A percentile compares a stretch with the other conserved stretches of the same genome.
Conservation (phyloP, 768 basidiomycete species). For the Mycena maculata region DNA sequence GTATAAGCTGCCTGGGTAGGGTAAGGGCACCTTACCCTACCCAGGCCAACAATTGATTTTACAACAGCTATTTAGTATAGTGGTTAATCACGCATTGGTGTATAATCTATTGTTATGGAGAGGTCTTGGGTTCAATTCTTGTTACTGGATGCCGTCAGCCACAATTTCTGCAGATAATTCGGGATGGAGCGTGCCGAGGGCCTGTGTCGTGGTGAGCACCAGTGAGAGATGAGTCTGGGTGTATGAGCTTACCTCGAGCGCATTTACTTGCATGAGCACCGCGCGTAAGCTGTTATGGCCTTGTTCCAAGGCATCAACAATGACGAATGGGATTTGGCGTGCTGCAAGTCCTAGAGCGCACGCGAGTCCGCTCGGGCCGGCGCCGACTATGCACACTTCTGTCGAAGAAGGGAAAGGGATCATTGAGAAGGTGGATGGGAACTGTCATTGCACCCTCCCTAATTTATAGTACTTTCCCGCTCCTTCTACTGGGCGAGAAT, state of each 20-base stretch:
- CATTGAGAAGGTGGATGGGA: no score
- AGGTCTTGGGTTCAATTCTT: no score
- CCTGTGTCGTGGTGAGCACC: conserved; percentile 31
- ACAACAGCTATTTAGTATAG: no score
- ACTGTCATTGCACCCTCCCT: no score
- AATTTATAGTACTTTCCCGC: no score
- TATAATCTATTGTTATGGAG: no score
- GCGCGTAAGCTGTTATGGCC: conserved; percentile 56
- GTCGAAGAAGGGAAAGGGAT: conserved; percentile 11
- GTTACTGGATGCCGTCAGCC: conserved; percentile 10
- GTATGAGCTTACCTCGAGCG: conserved; percentile 53
- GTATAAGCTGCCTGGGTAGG: no score
- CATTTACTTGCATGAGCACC: conserved; percentile 55
- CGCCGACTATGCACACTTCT: conserved; percentile 32
- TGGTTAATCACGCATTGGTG: no score
- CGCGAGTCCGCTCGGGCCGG: conserved; percentile 35
- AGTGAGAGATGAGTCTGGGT: not conserved
- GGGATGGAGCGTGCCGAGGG: conserved; percentile 8
- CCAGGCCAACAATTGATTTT: no score
- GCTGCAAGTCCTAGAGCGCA: conserved; percentile 50
- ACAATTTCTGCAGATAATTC: conserved; percentile 13
- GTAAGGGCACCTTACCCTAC: no score
- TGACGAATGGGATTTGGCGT: conserved; percentile 47
- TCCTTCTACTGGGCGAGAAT: no score
- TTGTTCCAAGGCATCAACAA: conserved; percentile 52